These are phyloP conservation scores for Podospora comata DNA, from an alignment of 495 filamentous ascomycete species.

Conservation along the genomic window DNA sequence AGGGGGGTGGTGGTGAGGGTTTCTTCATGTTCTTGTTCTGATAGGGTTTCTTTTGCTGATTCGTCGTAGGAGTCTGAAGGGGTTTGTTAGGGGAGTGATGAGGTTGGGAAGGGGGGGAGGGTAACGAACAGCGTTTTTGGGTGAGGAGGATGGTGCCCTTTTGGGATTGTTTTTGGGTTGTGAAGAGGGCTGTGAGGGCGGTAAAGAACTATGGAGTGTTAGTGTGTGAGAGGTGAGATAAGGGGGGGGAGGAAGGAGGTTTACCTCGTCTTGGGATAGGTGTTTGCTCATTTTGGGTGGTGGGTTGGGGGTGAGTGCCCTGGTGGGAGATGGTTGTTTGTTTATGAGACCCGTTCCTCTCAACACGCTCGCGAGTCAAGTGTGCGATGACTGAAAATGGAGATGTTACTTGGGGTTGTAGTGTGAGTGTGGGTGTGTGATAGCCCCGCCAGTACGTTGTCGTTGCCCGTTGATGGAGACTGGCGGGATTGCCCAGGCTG, in stretches of 20 bases:
- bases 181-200: conserved; percentile 71
- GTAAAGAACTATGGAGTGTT: conserved; percentile 70
- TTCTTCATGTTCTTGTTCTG: conserved; percentile 6
- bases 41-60: conserved; percentile 13
- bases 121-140: conserved; percentile 69
- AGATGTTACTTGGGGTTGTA: neutral
- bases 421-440: neutral
- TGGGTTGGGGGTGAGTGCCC: neutral
- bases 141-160: conserved; percentile 79
- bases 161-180: conserved; percentile 59
- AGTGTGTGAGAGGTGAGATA: conserved; percentile 20
- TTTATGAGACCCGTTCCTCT: neutral
- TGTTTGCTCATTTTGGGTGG: conserved; percentile 35
- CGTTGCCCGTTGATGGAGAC: conserved; percentile 15
- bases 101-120: conserved; percentile 17
- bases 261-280: conserved; percentile 73
- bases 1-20: conserved; percentile 35
- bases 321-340: neutral
- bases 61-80: conserved; percentile 7
- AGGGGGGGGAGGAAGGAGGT: neutral
- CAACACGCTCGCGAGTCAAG: neutral
- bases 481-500: neutral
- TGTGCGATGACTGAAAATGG: conserved; percentile 3
- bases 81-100: conserved; percentile 21
- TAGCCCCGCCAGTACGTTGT: conserved; percentile 17